Conservation (phyloP, 768 basidiomycete species). For the Lactarius akahatsu region DNA sequence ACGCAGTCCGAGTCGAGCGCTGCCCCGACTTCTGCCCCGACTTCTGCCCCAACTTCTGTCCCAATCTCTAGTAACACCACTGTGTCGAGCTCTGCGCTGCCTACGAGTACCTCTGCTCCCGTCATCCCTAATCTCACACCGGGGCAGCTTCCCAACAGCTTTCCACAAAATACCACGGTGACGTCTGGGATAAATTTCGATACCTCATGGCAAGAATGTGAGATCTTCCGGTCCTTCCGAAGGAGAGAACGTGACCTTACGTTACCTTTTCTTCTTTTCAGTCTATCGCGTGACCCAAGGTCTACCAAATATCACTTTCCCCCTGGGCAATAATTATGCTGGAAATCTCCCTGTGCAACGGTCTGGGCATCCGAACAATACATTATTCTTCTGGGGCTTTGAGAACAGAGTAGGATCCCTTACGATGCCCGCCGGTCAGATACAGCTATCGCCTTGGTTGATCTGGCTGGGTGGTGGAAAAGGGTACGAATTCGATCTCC, state of each 20-base stretch:
- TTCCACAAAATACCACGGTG: slow-evolving; percentile 12
- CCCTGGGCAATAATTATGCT: slow-evolving; percentile 38
- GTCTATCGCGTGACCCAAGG: slow-evolving; percentile 40
- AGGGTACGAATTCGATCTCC: slow-evolving; percentile 15
- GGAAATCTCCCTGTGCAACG: slow-evolving; percentile 39
- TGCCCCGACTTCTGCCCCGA: background rate
- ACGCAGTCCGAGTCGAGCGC: background rate
- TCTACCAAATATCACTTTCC: slow-evolving; percentile 38
- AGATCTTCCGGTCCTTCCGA: background rate
- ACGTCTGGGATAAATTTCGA: slow-evolving; percentile 10
- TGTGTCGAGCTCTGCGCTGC: background rate
- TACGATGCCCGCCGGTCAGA: slow-evolving; percentile 33
- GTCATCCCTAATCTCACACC: background rate
- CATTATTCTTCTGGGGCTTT: slow-evolving; percentile 44
- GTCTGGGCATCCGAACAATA: slow-evolving; percentile 39
- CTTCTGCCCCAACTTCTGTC: background rate
- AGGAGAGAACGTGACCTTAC: background rate
- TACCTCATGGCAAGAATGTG: slow-evolving; percentile 20
- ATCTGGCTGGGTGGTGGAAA: slow-evolving; percentile 43
- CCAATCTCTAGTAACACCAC: background rate
- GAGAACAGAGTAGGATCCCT: slow-evolving; percentile 41
- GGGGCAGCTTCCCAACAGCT: slow-evolving; percentile 18
- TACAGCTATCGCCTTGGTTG: slow-evolving; percentile 37
- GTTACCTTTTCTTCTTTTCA: slow-evolving; percentile 12
- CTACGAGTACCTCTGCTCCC: background rate